Base-by-base conservation (phyloP, 768 basidiomycete species). In the Postia placenta region DNA sequence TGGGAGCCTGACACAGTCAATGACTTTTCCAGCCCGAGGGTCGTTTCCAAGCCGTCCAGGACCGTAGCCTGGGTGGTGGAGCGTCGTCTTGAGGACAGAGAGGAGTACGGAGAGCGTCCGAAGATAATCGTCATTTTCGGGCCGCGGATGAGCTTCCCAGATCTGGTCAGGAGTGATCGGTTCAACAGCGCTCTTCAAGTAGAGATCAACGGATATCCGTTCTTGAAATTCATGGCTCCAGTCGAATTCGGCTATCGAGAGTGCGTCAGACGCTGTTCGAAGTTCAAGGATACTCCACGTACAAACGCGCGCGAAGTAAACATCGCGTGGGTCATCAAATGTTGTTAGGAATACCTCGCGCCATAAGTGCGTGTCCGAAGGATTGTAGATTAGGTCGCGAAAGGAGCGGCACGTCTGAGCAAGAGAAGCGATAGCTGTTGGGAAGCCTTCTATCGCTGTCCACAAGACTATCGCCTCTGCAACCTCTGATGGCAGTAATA, bases 291-390 rank as follows among this genome's bases (percentile, higher is more conserved):
- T 5, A 19, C n/a, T n/a, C n/a, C 20, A 26, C 48, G 17, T 35
- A 43, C 40, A 27, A 26, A 17, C 19, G 25, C 33, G 6, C 4
- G 15, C 5, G 27, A 4, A 45, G 3, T 23, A 28, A 1, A 38
- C 28, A 1, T 3, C 12, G 12, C 57, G 48, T 1, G 68, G 68
- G 45, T 71, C 61, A 43, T 72, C 72, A 45, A 70, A 72, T 3
- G 53, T 48, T 5, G 52, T 43, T 17, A 70, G 61, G 58, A 70
- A 71, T 25, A 71, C 49, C 2, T 54, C 48, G 7, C 67, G 58
- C 72, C 72, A 74, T 5, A 73, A 56, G 47, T 69, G 64, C 17
- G 52, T 49, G 43, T 69, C 67, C 1, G 36, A 6, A 11, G 64
- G 51, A 14, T 58, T 46, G 51, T 71, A 67, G 24, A 72, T 57